Base-by-base conservation (phyloP, 2,329 filamentous ascomycete genomes). In the Ambrosiella cleistominuta region DNA sequence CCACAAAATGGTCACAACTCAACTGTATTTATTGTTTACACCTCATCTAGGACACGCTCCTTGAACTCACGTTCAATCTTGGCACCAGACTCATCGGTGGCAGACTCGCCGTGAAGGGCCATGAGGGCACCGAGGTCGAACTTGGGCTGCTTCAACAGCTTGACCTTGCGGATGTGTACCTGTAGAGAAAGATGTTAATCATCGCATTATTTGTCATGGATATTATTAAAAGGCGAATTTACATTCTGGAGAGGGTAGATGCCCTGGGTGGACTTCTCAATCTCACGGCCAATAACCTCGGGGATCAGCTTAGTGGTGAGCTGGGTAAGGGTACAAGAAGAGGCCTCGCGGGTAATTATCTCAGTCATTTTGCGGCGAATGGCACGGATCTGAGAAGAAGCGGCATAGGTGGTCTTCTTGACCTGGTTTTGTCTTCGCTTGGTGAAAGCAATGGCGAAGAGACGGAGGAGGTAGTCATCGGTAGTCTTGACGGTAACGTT, bases 321-420 rank as follows among this genome's bases (percentile, higher is more conserved):
- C 82, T 97, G 91, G 68, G 87, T 85, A 66, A 98, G 83, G 64
- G 89, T 95, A 83, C 89, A 95, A 79, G 81, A 88, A 67, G 86
- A 81, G 63, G 93, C 93, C 81, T 98, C 93, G 68, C 90, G 86
- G 75, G 87, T 82, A 75, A 98, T 97, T 76, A 98, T 97, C 77
- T 98, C 93, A 65, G 82, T 86, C 93, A 98, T 98, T 88, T 98
- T 97, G 82, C 90, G 93, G 76, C 93, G 87, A 75, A 98, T 98
- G 67, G 86, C 85, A 66, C 91, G 86, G 75, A 97, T 97, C 79
- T 98, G 93, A 65, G 93, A 97, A 65, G 88, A 89, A 65, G 85
- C 85, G 67, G 93, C 93, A 72, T 98, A 98, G 72, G 93, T 98
- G 70, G 93, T 98, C 87, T 97, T 98, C 87, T 95, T 95, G 81